phyloP scores from a whole-genome alignment of 2,329 filamentous ascomycete species.

The Penicillium decumbens region DNA sequence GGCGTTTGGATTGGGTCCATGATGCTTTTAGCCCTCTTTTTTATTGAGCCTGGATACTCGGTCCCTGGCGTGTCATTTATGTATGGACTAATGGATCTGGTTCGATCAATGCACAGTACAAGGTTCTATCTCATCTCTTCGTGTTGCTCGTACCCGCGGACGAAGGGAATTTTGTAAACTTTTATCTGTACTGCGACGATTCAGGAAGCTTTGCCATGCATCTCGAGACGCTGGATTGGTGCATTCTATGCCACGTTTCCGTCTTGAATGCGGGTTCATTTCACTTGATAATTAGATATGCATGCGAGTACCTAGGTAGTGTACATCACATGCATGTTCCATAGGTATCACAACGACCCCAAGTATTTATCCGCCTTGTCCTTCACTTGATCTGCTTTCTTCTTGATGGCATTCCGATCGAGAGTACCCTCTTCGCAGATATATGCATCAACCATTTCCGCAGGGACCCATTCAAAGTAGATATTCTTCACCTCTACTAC shows the following conservation, averaged over 20 bases:
- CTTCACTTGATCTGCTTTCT: constrained; percentile 22
- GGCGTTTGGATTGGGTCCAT: constrained; percentile 23
- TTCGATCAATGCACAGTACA: constrained; percentile 18
- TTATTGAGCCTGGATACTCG: not conserved
- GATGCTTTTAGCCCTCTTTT: constrained; percentile 1
- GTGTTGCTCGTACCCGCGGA: not conserved
- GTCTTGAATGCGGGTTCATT: too few relatives aligned
- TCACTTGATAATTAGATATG: not conserved
- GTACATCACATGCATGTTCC: not conserved
- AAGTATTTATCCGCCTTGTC: constrained; percentile 21
- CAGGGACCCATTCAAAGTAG: constrained; percentile 60
- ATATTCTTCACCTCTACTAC: constrained; percentile 41
- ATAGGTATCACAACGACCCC: constrained; percentile 1
- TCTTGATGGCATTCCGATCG: constrained; percentile 19
- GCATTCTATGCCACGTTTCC: too few relatives aligned
- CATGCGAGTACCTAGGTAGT: not conserved
- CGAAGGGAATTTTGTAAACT: constrained; percentile 9
- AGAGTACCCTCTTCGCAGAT: constrained; percentile 52
- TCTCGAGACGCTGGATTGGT: constrained; percentile 7
- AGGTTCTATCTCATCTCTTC: not conserved
- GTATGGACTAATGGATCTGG: constrained; percentile 13
- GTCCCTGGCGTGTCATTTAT: constrained; percentile 19
- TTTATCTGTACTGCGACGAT: constrained; percentile 12
- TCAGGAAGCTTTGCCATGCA: constrained; percentile 2
- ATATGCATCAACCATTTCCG: constrained; percentile 50